Percentiles rank a stretch among this genome's conserved stretches.
These are phyloP conservation scores for Anisodus tanguticus DNA, from an alignment of 257 asterid species.

Conservation along the genomic window DNA sequence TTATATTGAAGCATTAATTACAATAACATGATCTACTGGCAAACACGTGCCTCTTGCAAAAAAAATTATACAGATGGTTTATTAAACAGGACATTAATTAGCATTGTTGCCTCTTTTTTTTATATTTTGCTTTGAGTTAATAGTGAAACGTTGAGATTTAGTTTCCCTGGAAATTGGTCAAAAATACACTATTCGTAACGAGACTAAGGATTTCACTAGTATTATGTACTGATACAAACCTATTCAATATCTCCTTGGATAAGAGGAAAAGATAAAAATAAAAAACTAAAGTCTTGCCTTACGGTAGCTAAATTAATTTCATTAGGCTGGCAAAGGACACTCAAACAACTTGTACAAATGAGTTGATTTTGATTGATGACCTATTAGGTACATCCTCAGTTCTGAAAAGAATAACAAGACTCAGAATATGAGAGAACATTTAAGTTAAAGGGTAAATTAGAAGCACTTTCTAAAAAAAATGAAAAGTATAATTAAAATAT, in stretches of 20 bases:
- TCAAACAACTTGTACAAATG: background rate
- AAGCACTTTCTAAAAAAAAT: too few species aligned
- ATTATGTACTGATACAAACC: too few species aligned
- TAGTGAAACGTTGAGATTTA: too few species aligned
- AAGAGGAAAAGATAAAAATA: background rate
- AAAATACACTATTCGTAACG: too few species aligned
- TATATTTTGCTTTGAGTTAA: background rate
- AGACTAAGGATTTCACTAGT: too few species aligned
- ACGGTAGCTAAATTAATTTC: background rate
- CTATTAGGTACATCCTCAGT: background rate
- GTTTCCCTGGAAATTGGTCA: background rate
- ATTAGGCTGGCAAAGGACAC: background rate
- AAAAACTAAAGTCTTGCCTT: background rate
- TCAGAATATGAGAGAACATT: background rate
- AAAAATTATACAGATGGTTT: background rate
- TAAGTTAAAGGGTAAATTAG: background rate
- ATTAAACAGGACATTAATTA: background rate
- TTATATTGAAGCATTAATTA: too few species aligned
- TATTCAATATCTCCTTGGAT: background rate
- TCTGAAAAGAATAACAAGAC: background rate
- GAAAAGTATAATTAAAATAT: too few species aligned
- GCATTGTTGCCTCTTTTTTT: background rate
- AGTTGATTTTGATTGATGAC: background rate
- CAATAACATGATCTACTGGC: conserved; percentile 12
- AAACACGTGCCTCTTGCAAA: conserved; percentile 3